These are phyloP conservation scores for Aleurites moluccanus DNA, from an alignment of 441 rosid genomes.

Conservation along the genomic window DNA sequence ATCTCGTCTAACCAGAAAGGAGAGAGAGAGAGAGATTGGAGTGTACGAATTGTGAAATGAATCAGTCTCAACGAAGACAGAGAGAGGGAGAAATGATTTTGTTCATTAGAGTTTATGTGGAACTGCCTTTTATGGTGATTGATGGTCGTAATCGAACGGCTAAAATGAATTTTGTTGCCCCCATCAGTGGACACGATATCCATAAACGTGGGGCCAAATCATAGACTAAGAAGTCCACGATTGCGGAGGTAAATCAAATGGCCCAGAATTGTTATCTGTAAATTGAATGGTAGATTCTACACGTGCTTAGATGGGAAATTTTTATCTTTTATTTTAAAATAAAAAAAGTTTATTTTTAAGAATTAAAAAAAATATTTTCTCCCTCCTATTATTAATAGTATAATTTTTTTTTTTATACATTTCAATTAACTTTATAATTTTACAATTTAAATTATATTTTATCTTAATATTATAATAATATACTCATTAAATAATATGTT, in stretches of 20 bases:
- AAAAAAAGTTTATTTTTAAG: too few species aligned
- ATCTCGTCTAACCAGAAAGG: constrained; percentile 11
- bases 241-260: not conserved
- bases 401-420: too few species aligned
- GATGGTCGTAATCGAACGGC: not conserved
- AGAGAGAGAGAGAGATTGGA: constrained; percentile 2
- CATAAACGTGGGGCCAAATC: not conserved
- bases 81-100: constrained; percentile 2
- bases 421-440: too few species aligned
- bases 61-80: not conserved
- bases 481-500: too few species aligned
- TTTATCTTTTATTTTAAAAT: too few species aligned
- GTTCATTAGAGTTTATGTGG: not conserved
- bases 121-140: not conserved
- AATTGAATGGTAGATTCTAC: not conserved
- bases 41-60: constrained; percentile 6
- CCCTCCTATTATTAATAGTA: too few species aligned
- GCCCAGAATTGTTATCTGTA: not conserved
- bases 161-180: not conserved
- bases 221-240: not conserved
- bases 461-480: too few species aligned
- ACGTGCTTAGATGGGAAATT: too few species aligned
- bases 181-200: not conserved
- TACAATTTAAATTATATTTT: too few species aligned
- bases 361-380: too few species aligned